A percentile compares a stretch with the other conserved stretches of the same genome.
Conservation (phyloP, 139 green algal genomes). For the Tetratostichococcus sp. region DNA sequence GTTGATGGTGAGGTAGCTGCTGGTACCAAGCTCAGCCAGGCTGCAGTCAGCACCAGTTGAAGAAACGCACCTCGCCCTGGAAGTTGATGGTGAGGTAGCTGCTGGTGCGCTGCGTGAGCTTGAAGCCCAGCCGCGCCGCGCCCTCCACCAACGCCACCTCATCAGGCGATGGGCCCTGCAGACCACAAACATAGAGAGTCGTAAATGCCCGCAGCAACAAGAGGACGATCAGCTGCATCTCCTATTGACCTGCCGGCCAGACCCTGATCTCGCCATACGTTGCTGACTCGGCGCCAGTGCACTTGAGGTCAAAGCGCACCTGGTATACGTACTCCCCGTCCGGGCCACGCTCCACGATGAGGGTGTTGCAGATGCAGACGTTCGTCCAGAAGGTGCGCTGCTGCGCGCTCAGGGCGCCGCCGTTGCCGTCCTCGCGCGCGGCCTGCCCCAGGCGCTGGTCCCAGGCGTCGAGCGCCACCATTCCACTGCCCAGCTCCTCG, state of each 20-base stretch:
- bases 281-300: too few relatives aligned
- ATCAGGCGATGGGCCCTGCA: conserved; percentile 53
- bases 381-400: conserved; percentile 47
- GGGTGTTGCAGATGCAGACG: conserved; percentile 45
- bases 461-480: background rate
- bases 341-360: conserved; percentile 43
- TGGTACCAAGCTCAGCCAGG: too few relatives aligned
- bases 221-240: too few relatives aligned
- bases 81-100: conserved; percentile 13
- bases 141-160: conserved; percentile 66
- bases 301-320: too few relatives aligned
- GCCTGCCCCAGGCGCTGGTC: background rate
- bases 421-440: background rate
- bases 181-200: background rate
- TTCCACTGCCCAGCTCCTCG: background rate
- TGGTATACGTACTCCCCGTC: conserved; percentile 20
- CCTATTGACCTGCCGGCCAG: too few relatives aligned
- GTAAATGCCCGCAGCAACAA: too few relatives aligned
- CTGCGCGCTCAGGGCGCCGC: conserved; percentile 17
- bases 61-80: conserved; percentile 15
- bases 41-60: too few relatives aligned
- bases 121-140: conserved; percentile 59
- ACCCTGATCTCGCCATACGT: too few relatives aligned
- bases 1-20: conserved; percentile 7
- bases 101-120: conserved; percentile 30